A percentile compares a stretch with the other conserved stretches of the same genome.
These are phyloP conservation scores for Potentilla sterilis DNA, from an alignment of 306 rosid species.

Conservation along the genomic window DNA sequence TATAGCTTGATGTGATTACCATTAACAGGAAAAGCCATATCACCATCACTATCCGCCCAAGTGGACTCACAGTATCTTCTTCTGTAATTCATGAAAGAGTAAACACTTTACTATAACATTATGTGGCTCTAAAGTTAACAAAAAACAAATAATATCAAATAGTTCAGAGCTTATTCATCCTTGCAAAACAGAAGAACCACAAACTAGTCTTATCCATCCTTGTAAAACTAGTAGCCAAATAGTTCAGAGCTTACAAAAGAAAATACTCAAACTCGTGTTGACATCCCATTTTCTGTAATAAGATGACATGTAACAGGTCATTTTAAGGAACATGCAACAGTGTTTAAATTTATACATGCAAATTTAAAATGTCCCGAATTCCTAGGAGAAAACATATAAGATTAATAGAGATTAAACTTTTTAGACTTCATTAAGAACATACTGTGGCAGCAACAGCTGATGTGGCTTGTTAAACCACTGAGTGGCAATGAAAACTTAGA, in stretches of 20 bases:
- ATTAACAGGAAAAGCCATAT: slow-evolving; percentile 89
- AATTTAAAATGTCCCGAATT: not conserved
- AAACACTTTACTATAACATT: slow-evolving; percentile 27
- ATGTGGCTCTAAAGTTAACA: slow-evolving; percentile 15
- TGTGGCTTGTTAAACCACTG: not conserved
- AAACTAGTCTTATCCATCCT: slow-evolving; percentile 8
- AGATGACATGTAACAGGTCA: not conserved
- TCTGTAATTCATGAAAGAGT: slow-evolving; percentile 53
- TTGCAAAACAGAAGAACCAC: slow-evolving; percentile 13
- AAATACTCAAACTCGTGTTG: not conserved
- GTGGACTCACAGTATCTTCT: slow-evolving; percentile 70
- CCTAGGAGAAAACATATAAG: not conserved
- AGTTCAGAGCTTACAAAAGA: not conserved
- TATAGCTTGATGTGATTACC: slow-evolving; percentile 95
- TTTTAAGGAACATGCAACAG: not conserved
- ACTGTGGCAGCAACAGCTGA: not conserved
- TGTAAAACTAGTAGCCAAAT: not conserved
- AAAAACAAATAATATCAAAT: slow-evolving; percentile 11
- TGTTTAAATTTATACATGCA: not conserved
- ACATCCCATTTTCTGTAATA: not conserved
- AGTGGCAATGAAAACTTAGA: not conserved
- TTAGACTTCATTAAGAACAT: not conserved
- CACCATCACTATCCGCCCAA: slow-evolving; percentile 90
- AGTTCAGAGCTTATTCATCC: not conserved
- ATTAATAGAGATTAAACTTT: not conserved